Evolutionary conservation across 2,329 filamentous ascomycete genomes (phyloP), one percentile per base, ranked within the genome.

Genomic region (Stromatinia cepivora): DNA sequence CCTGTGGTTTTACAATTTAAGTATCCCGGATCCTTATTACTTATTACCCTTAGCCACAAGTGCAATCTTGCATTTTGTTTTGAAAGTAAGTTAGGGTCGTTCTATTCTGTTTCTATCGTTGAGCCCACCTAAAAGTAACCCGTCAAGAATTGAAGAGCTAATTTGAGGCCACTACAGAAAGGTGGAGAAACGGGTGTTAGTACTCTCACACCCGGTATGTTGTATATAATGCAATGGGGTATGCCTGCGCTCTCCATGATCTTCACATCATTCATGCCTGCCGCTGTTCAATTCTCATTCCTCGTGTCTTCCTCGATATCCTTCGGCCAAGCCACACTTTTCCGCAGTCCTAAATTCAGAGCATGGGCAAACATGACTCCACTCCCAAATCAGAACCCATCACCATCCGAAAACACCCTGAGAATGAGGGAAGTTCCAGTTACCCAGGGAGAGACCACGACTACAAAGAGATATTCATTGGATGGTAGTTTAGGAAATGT

Each of bases 1-100:
- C 48, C 81, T 89, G 53, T 99, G 95, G 95, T 86, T 98, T 73
- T 81, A 82, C 1, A 91, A 98, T 79, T 80, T 99, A 72, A 90
- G 92, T 0, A 77, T 88, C 31, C 79, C 86, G 2, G 95, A 99
- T 79, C 94, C 95, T 0, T 90, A 85, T 75, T 94, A 87, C 74
- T 79, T 95, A 53, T 81, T 98, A 45, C 95, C 95, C 1, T 72
- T 87, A 3, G 69, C 84, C 1, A 87, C 88, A 4, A 85, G 88
- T 87, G 67, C 85, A 91, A 79, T 86, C 85, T 73, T 73, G 82
- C 39, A 84, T 87, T 64, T 54, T 56, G 67, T 78, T 28, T 61
- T 78, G n/a, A 75, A 70, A 42, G 77, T 78, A 71, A 54, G 75
- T 70, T 58, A 25, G 17, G 1, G 3, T 62, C 66, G 17, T 59